Percentiles rank a stretch among this genome's conserved stretches.
phyloP scores from a whole-genome alignment of 225 moss, liverwort and hornwort genomes.

The Anthoceros angustus region DNA sequence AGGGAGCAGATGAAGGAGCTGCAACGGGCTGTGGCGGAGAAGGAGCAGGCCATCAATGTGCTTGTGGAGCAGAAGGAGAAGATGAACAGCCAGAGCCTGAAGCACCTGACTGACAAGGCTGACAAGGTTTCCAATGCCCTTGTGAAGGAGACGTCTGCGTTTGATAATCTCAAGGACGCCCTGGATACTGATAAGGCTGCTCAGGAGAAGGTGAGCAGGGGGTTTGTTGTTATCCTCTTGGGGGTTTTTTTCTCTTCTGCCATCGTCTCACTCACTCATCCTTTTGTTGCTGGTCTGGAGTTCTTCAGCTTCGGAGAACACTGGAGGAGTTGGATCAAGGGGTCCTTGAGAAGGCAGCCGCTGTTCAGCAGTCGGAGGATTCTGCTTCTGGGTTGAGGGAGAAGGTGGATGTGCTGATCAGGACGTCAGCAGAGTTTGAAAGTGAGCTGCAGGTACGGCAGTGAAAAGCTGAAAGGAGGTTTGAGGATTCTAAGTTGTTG shows the following conservation, averaged over 20 bases:
- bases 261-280: too few relatives aligned
- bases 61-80: conserved; percentile 62
- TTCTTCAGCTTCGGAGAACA: not conserved
- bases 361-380: conserved; percentile 28
- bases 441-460: conserved; percentile 63
- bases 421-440: conserved; percentile 51
- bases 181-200: conserved; percentile 52
- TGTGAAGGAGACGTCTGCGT: conserved; percentile 73
- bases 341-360: not conserved
- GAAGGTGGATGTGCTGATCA: conserved; percentile 52
- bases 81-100: conserved; percentile 59
- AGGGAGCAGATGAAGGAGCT: conserved; percentile 29
- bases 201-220: conserved; percentile 32
- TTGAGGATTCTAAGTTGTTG: not conserved
- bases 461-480: not conserved
- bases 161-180: conserved; percentile 55
- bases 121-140: conserved; percentile 75
- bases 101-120: conserved; percentile 37
- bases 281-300: not conserved
- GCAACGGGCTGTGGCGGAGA: conserved; percentile 37
- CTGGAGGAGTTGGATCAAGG: not conserved
- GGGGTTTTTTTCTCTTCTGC: not conserved
- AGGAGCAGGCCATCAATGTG: conserved; percentile 30
- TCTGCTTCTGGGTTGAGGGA: conserved; percentile 46
- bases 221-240: not conserved